Evolutionary conservation across 495 filamentous ascomycete genomes (phyloP), one percentile per base, ranked within the genome.

Genomic region (Daldinia decipiens): DNA sequence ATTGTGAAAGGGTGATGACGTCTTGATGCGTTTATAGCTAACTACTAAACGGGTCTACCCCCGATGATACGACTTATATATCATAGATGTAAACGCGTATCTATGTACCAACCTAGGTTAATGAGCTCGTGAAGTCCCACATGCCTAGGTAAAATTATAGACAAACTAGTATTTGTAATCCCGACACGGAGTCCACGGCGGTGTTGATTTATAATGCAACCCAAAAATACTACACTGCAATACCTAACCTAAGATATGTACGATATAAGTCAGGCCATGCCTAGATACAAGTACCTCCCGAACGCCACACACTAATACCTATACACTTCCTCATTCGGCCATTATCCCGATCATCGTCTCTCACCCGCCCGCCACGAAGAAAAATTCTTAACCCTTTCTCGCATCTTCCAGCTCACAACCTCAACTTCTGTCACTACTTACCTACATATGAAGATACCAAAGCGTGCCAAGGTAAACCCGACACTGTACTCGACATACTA

Each of bases 81-180:
- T 47, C 43, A 24, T 47, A 24, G 6, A 45, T 21, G 43, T 47
- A 47, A 12, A 21, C 43, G 43, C 19, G 19, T 47, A 47, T 47
- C 43, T 47, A 47, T 47, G 43, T 47, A 47, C 43, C 43, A 47
- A 21, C 17, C 43, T 47, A 13, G 43, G 43, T 21, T 24, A 47
- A 47, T 47, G 62, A 65, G 8, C 26, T 43, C 43, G 26, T 39
- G 31, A 13, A 15, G 63, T 59, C 63, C 64, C 64, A 67, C 64
- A 67, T 67, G 32, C 64, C 64, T 59, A 60, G 64, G 64, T 34
- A 59, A 67, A 36, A 21, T 29, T 24, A 5, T 40, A 57, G 31
- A 12, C 27, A 53, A 17, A 27, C 31, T 31, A 53, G 1, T 24
- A 53, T 53, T 7, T 53, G 8, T 13, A 29, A 53, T 31, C 13